Evolutionary conservation across 2,329 filamentous ascomycete species (phyloP).

Genomic region (Beauveria caledonica): DNA sequence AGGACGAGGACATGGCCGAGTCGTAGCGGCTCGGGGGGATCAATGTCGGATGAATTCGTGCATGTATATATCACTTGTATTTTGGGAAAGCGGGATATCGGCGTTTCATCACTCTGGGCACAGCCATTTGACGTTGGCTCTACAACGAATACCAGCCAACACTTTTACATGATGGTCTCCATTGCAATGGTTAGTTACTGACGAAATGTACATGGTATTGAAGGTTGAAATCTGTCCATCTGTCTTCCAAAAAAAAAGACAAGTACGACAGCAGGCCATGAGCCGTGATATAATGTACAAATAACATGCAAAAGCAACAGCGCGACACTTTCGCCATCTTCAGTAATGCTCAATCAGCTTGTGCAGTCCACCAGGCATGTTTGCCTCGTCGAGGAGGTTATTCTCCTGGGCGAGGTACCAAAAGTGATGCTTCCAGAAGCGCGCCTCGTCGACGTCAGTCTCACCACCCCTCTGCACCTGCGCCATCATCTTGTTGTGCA

Average conservation of each 20-base stretch:
- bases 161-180: neutral
- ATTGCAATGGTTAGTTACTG: neutral
- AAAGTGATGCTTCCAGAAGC: slow-evolving; percentile 42
- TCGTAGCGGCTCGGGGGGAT: neutral
- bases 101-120: neutral
- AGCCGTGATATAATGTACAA: neutral
- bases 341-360: slow-evolving; percentile 8
- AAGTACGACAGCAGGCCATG: neutral
- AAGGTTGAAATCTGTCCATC: neutral
- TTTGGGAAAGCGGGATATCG: slow-evolving; percentile 1
- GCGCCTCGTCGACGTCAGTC: slow-evolving; percentile 15
- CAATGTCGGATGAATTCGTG: neutral
- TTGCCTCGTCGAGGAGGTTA: slow-evolving; percentile 25
- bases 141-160: neutral
- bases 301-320: neutral
- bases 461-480: slow-evolving; percentile 13
- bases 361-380: slow-evolving; percentile 16
- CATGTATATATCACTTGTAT: neutral
- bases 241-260: no score
- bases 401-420: slow-evolving; percentile 38
- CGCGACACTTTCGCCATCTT: neutral
- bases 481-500: slow-evolving; percentile 20
- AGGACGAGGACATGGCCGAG: slow-evolving; percentile 12
- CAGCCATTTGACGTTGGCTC: neutral
- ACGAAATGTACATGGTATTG: slow-evolving; percentile 2